Conservation (phyloP, 208 protist genomes). For the Willaertia magna region DNA sequence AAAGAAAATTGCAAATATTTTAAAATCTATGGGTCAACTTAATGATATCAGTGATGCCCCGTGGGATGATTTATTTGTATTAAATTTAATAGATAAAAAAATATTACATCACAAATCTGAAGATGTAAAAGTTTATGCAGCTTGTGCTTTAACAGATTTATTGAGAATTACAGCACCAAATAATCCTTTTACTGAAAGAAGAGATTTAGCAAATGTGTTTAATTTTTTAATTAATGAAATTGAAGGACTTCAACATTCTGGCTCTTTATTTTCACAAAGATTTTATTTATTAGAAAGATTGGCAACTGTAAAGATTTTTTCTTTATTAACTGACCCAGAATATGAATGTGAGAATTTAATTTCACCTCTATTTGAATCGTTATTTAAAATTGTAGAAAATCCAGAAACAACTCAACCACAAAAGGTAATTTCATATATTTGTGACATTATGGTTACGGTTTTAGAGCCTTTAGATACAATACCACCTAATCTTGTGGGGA, state of each 20-base stretch:
- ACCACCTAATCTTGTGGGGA: neutral
- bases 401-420: neutral
- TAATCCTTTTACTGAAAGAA: neutral
- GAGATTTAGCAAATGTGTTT: neutral
- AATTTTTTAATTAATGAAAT: neutral
- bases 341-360: neutral
- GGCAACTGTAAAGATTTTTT: neutral
- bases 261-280: neutral
- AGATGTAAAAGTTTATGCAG: neutral
- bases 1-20: neutral
- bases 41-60: neutral
- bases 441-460: neutral
- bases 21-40: neutral
- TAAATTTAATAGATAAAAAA: neutral
- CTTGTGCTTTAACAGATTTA: neutral
- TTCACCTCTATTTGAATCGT: neutral
- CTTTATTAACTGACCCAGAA: neutral
- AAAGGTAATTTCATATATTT: neutral
- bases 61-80: neutral
- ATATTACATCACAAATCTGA: neutral
- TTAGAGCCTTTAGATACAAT: neutral
- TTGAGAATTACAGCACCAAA: neutral
- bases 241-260: neutral
- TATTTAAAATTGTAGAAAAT: neutral
- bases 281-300: neutral